phyloP scores from a whole-genome alignment of 352 stramenopile species.

The Phytophthora colocasiae region DNA sequence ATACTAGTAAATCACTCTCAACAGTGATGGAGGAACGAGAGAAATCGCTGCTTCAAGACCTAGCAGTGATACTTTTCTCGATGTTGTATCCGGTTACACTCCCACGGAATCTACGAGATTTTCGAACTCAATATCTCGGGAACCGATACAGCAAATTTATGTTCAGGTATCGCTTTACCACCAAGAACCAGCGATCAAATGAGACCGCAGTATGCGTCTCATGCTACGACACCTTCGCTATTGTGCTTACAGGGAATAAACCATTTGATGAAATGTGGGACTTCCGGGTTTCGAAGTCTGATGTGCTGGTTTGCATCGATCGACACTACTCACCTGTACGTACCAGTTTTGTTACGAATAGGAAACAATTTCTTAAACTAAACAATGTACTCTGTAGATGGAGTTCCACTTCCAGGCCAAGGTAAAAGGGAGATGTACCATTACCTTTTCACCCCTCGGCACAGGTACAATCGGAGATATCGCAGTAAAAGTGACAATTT shows the following conservation, averaged over 20 bases:
- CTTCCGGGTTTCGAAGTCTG: background rate
- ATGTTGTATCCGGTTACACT: conserved; percentile 31
- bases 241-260: background rate
- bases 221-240: conserved; percentile 1
- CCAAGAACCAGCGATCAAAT: conserved; percentile 1
- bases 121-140: conserved; percentile 13
- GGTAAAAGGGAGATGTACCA: conserved; percentile 4
- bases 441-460: conserved; percentile 2
- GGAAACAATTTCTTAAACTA: background rate
- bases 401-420: conserved; percentile 21
- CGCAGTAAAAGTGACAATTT: conserved; percentile 15
- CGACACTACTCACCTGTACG: conserved; percentile 29
- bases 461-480: background rate
- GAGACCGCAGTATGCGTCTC: background rate
- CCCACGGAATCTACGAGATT: conserved; percentile 17
- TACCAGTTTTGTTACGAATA: background rate
- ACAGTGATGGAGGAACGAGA: conserved; percentile 10
- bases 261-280: conserved; percentile 3
- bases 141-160: conserved; percentile 1
- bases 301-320: conserved; percentile 8
- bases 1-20: background rate
- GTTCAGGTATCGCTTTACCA: conserved; percentile 1
- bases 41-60: conserved; percentile 21
- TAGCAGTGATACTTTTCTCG: conserved; percentile 28
- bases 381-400: conserved; percentile 10